These are phyloP conservation scores for Stagonosporopsis vannaccii DNA, from an alignment of 2,329 filamentous ascomycete species.

Conservation along the genomic window DNA sequence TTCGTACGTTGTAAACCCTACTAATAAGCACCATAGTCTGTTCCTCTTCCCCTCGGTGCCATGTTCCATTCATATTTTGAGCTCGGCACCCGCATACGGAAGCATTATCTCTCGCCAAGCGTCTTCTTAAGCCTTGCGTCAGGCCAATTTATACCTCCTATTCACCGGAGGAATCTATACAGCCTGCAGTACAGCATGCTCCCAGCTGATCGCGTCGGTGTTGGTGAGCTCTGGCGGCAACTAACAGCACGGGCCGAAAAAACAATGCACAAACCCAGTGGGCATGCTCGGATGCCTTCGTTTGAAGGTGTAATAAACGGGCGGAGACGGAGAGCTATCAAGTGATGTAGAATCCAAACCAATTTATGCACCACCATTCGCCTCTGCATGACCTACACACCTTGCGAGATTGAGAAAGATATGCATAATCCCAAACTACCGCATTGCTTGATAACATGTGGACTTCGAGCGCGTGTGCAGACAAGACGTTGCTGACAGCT, in stretches of 20 bases:
- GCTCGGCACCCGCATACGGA: slow-evolving; percentile 87
- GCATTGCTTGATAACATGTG: too few relatives aligned
- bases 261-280: slow-evolving; percentile 5
- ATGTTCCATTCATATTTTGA: slow-evolving; percentile 99
- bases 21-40: slow-evolving; percentile 59
- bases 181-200: slow-evolving; percentile 98
- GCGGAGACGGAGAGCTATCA: background rate
- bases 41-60: slow-evolving; percentile 86
- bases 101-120: slow-evolving; percentile 90
- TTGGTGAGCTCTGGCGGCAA: slow-evolving; percentile 84
- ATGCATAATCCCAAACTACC: too few relatives aligned
- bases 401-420: background rate
- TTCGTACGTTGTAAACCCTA: background rate
- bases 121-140: slow-evolving; percentile 89
- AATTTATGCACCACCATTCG: background rate
- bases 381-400: background rate
- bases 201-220: slow-evolving; percentile 78
- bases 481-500: too few relatives aligned
- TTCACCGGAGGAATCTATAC: slow-evolving; percentile 93
- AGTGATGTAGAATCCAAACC: background rate
- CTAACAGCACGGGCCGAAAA: slow-evolving; percentile 50
- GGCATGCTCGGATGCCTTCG: slow-evolving; percentile 20
- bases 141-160: slow-evolving; percentile 91
- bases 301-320: slow-evolving; percentile 16
- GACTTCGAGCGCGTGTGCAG: too few relatives aligned